Percentiles rank a stretch among this genome's conserved stretches.
These are phyloP conservation scores for Verbascum thapsus DNA, from an alignment of 257 asterid species.

Conservation along the genomic window DNA sequence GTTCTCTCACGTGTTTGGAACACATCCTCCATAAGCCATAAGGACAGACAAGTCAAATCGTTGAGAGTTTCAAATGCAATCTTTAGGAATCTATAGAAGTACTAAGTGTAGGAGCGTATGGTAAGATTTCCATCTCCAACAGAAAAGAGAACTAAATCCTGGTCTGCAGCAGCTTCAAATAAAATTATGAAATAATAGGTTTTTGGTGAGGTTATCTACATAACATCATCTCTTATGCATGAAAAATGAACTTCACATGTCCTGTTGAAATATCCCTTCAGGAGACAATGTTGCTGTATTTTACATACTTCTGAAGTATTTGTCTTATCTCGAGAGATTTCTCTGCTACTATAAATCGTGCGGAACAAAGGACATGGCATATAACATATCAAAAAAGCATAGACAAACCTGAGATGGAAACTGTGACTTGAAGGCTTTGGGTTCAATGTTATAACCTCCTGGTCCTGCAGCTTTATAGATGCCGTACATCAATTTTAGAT, in stretches of 20 bases:
- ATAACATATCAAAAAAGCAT: conserved; percentile 10
- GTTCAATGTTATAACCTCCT: conserved; percentile 86
- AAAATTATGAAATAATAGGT: not conserved
- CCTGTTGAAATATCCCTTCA: conserved; percentile 6
- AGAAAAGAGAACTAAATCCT: not conserved
- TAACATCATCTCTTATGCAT: conserved; percentile 8
- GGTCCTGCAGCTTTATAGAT: conserved; percentile 81
- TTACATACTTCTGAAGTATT: conserved; percentile 19
- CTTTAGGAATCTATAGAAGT: not conserved
- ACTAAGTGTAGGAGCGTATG: conserved; percentile 19
- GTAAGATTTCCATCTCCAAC: conserved; percentile 13
- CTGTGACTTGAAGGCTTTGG: conserved; percentile 86
- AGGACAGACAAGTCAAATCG: not conserved
- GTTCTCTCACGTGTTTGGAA: not conserved
- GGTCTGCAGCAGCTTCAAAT: conserved; percentile 16
- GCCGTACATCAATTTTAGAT: conserved; percentile 80
- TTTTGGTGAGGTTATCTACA: not conserved
- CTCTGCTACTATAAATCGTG: conserved; percentile 10
- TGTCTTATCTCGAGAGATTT: too few relatives aligned
- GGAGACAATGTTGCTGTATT: too few relatives aligned
- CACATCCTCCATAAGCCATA: not conserved
- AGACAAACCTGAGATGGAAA: conserved; percentile 91
- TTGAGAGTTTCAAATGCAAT: not conserved
- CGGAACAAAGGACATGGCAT: too few relatives aligned
- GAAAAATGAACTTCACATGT: conserved; percentile 4